Evolutionary conservation across 2,329 filamentous ascomycete genomes (phyloP).

Genomic region (Elsinoe ampelina): DNA sequence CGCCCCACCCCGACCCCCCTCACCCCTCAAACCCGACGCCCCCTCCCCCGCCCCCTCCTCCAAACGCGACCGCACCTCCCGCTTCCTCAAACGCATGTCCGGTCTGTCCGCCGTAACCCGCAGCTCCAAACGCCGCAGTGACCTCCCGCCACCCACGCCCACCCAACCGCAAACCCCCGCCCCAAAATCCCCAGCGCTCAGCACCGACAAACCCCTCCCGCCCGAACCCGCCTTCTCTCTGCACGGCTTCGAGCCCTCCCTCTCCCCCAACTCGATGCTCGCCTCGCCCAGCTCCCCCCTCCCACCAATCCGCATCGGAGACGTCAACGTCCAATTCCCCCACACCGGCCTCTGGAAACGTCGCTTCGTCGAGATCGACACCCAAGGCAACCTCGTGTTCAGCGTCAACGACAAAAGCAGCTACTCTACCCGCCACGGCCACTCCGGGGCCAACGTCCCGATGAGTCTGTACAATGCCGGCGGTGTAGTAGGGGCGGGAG

Average conservation of each 20-base stretch:
- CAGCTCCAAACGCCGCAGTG: slow-evolving; percentile 28
- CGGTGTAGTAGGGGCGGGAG: neutral
- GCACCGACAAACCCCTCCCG: neutral
- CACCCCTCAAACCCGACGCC: slow-evolving; percentile 20
- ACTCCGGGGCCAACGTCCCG: neutral
- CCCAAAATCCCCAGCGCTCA: neutral
- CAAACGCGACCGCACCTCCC: slow-evolving; percentile 46
- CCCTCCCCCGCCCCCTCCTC: slow-evolving; percentile 23
- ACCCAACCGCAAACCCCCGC: neutral
- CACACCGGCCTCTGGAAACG: slow-evolving; percentile 93
- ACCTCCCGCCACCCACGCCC: neutral
- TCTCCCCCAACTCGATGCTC: slow-evolving; percentile 1
- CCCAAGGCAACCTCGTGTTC: slow-evolving; percentile 72
- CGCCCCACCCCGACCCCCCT: slow-evolving; percentile 20
- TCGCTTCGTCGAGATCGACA: slow-evolving; percentile 76
- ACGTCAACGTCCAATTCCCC: slow-evolving; percentile 95
- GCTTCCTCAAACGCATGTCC: slow-evolving; percentile 56
- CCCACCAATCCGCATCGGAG: slow-evolving; percentile 65
- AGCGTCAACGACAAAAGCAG: slow-evolving; percentile 25
- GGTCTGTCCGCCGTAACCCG: slow-evolving; percentile 34
- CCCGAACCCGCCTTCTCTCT: neutral
- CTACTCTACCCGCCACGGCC: neutral
- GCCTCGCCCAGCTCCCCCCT: neutral
- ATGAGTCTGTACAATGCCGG: neutral
- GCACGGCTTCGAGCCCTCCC: slow-evolving; percentile 5